Base-by-base conservation (phyloP, 208 protist species). In the Wallacemonas sp. region DNA sequence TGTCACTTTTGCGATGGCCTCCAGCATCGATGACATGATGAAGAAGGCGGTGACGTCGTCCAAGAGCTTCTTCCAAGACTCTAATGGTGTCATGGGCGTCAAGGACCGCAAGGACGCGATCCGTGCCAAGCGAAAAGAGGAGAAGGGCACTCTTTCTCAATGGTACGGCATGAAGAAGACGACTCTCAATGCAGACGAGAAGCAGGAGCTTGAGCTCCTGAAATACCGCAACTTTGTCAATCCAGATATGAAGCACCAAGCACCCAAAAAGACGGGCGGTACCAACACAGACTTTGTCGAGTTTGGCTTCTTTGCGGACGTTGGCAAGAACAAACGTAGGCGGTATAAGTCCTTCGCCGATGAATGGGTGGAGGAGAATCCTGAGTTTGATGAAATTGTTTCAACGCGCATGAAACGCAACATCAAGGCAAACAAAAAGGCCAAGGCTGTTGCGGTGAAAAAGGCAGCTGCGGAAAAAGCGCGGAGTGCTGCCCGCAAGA, bases 171-270 rank as follows among this genome's bases (percentile, higher is more conserved):
- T 96, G 85, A 86, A 86, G 68, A 84, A 85, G 57, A 63, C 60
- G 19, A 72, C 72, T 19, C 73, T 92, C 14, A 82, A 62, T 63
- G 65, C 41, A 26, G 79, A 87, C 23, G 64, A 92, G 48, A 69
- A 77, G 70, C 73, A 92, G 44, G 90, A 96, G 70, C 63, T 96
- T 9, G 87, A 96, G 70, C 71, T 96, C 63, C 79, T 96, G 14
- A 75, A 92, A 64, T 96, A 93, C 75, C 84, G 90, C 26, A 96
- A 96, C 69, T 93, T 96, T 60, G 70, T 96, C 34, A 80, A 92
- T 61, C 85, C 85, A 0, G 80, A 92, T 21, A 57, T 72, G 9
- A 80, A 88, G 58, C 87, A 96, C 55, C 80, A 89, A 43, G 87
- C 90, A 19, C 90, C 90, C 4, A 96, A 93, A 74, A 86, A 83